Base-by-base conservation (phyloP, 306 rosid species). In the Spatholobus suberectus region DNA sequence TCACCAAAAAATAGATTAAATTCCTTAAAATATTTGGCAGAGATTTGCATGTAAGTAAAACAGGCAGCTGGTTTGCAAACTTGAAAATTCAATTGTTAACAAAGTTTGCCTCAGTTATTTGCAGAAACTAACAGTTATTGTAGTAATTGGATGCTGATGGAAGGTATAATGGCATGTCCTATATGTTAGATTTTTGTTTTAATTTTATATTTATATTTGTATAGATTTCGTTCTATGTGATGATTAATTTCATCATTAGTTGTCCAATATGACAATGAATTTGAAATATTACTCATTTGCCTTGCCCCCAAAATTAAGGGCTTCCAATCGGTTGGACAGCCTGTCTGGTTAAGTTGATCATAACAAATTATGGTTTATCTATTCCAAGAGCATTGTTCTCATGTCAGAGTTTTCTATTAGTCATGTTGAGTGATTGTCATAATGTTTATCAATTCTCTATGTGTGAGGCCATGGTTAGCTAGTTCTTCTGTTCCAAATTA, bases 321-420 rank as follows among this genome's bases (percentile, higher is more conserved):
- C 3, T 32, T 43, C 18, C 17, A 4, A 18, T 44, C 17, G 15
- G 63, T 40, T 70, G 58, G 38, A 58, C 37, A 57, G 15, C 63
- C 54, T 77, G 9, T 70, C 73, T 76, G 43, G 47, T 77, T 40
- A 41, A 58, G 65, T 8, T 68, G 62, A 75, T 24, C 51, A 52
- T 70, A 40, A 51, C 66, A 77, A 38, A 15, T 49, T 70, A 72
- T 32, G 67, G 8, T 62, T 37, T 59, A 41, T 44, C n/a, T 80
- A 37, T 49, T 81, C 21, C 73, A 20, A 44, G 72, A 52, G 27
- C 55, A 17, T 17, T 84, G 54, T 40, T 65, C 43, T 40, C 54
- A 4, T 8, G 62, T 46, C 23, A 10, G 3, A 29, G 11, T 69
- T 69, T 68, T 41, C 27, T 5, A 5, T 70, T 35, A 24, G 20